These are phyloP conservation scores for Auriscalpium orientale DNA, from an alignment of 768 basidiomycete species.

Conservation along the genomic window DNA sequence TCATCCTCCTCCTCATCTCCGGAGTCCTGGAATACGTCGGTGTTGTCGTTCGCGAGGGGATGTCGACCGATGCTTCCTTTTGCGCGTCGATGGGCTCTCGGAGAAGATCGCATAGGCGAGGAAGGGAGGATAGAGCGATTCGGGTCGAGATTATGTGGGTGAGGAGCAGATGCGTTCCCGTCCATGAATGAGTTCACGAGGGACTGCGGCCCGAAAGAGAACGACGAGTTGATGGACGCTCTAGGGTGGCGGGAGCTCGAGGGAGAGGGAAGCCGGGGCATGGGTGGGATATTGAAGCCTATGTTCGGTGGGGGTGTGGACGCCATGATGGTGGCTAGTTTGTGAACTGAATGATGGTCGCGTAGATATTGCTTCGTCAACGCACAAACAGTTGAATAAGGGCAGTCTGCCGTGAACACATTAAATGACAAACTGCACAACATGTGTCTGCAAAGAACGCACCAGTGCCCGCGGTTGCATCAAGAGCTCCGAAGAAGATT, in stretches of 20 bases:
- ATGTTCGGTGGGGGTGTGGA: conserved; percentile 19
- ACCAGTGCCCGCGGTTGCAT: no score
- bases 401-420: no score
- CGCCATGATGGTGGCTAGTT: conserved; percentile 8
- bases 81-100: conserved; percentile 44
- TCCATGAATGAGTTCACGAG: conserved; percentile 66
- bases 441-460: no score
- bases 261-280: conserved; percentile 22
- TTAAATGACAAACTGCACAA: no score
- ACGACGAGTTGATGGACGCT: conserved; percentile 69
- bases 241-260: conserved; percentile 42
- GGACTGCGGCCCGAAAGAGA: conserved; percentile 77
- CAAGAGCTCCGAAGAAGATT: no score
- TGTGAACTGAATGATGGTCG: not conserved
- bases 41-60: conserved; percentile 71
- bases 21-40: conserved; percentile 70
- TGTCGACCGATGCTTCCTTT: conserved; percentile 48
- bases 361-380: not conserved
- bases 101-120: conserved; percentile 65
- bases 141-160: conserved; percentile 62
- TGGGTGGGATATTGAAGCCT: conserved; percentile 11
- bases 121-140: conserved; percentile 71
- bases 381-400: no score
- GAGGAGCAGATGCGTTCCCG: conserved; percentile 53
- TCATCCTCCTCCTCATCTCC: conserved; percentile 48